Evolutionary conservation across 306 rosid species (phyloP).

Genomic region (Vigna unguiculata): DNA sequence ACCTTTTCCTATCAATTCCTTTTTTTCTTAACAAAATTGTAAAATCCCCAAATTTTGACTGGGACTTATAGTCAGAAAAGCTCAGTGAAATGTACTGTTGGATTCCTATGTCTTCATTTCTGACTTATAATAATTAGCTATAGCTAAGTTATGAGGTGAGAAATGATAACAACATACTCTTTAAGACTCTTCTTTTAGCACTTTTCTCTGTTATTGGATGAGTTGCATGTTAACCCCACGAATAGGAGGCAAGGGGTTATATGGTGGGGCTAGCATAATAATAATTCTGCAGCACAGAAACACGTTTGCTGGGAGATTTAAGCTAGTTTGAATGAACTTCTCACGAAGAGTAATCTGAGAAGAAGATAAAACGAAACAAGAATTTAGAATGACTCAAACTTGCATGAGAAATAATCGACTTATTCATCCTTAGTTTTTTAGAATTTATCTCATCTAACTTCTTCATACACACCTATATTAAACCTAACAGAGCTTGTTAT

Average conservation of each 20-base stretch:
- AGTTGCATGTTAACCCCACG: background rate
- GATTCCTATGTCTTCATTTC: conserved; percentile 4
- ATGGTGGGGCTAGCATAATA: background rate
- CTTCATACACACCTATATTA: background rate
- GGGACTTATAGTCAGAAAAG: background rate
- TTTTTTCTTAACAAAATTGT: conserved; percentile 1
- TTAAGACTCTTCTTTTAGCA: background rate
- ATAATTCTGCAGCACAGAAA: conserved; percentile 1
- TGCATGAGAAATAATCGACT: background rate
- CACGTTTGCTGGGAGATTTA: background rate
- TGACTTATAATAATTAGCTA: conserved; percentile 12
- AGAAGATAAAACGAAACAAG: background rate
- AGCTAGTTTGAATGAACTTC: background rate
- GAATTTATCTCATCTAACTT: background rate
- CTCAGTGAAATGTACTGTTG: background rate
- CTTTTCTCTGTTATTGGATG: background rate
- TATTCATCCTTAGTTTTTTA: background rate
- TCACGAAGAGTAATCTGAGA: background rate
- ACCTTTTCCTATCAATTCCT: background rate
- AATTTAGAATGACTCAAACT: background rate
- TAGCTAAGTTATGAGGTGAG: background rate
- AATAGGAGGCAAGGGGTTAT: background rate
- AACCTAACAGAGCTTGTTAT: background rate
- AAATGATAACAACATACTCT: background rate
- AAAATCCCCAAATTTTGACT: conserved; percentile 1